These are phyloP conservation scores for Colletotrichum siamense DNA, from an alignment of 2,329 filamentous ascomycete genomes.

Conservation along the genomic window DNA sequence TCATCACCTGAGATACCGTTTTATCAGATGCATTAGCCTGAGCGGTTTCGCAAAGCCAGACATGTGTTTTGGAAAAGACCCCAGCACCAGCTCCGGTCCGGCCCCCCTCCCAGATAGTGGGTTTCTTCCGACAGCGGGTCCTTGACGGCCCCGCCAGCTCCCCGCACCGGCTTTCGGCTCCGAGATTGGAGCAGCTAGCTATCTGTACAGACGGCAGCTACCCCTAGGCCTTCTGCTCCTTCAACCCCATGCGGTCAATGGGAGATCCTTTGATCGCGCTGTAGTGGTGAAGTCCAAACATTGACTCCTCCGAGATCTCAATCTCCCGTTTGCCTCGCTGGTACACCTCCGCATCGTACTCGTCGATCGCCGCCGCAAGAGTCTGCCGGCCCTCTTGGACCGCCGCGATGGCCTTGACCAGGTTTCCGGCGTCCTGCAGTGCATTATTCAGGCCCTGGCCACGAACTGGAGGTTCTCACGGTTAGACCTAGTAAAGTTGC, in stretches of 20 bases:
- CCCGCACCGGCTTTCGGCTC: neutral
- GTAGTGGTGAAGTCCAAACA: neutral
- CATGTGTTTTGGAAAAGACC: neutral
- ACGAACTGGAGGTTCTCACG: neutral
- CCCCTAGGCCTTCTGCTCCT: neutral
- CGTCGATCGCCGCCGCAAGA: neutral
- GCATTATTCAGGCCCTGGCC: neutral
- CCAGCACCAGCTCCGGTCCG: neutral
- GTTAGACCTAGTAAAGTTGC: neutral
- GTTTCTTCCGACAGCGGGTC: neutral
- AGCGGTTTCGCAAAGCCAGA: neutral
- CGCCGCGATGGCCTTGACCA: neutral
- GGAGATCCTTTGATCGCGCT: neutral
- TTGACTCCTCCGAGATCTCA: neutral
- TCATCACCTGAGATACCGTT: neutral
- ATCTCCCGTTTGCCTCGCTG: neutral
- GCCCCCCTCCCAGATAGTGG: neutral
- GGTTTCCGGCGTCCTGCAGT: neutral
- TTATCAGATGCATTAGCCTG: neutral
- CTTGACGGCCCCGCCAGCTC: neutral
- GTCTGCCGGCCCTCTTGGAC: neutral
- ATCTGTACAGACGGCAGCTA: too few species aligned
- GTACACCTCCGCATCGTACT: neutral
- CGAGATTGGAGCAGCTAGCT: neutral
- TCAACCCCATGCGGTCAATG: neutral